Evolutionary conservation across 805 yeast genomes (phyloP).

Genomic region (Candida broadrunensis): DNA sequence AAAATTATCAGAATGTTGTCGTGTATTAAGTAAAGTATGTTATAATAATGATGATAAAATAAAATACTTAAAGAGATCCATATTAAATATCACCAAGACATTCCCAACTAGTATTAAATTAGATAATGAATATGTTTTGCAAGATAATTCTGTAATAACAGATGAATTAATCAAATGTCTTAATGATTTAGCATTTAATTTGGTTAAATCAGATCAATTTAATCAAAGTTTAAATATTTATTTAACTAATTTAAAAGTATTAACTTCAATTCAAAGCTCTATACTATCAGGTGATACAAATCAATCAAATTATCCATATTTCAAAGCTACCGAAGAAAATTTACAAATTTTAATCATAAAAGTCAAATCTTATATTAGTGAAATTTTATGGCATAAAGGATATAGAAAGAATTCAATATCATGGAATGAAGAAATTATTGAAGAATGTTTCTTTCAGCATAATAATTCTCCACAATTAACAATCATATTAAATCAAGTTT

Average conservation of each 20-base stretch:
- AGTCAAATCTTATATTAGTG: conserved; percentile 36
- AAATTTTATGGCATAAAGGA: conserved; percentile 41
- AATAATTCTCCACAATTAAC: conserved; percentile 22
- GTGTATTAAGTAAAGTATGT: conserved; percentile 28
- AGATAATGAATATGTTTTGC: conserved; percentile 22
- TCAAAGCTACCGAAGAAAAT: conserved; percentile 30
- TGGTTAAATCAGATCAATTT: conserved; percentile 17
- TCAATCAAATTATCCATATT: conserved; percentile 33
- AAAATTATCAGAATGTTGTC: conserved; percentile 36
- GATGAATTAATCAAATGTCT: conserved; percentile 35
- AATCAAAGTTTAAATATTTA: conserved; percentile 32
- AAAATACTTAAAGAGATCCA: conserved; percentile 25
- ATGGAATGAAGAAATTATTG: conserved; percentile 42
- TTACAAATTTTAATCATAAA: conserved; percentile 27
- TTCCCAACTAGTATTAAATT: conserved; percentile 20
- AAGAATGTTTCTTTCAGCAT: conserved; percentile 29
- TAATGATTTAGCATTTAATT: conserved; percentile 30
- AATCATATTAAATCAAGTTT: conserved; percentile 26
- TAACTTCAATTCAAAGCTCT: conserved; percentile 16
- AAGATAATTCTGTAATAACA: conserved; percentile 25
- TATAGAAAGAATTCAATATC: conserved; percentile 34
- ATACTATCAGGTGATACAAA: conserved; percentile 8
- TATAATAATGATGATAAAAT: conserved; percentile 16
- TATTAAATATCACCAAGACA: conserved; percentile 29
- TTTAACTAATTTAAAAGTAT: conserved; percentile 27